phyloP scores from a whole-genome alignment of 441 rosid genomes.

The Adansonia gregorii region DNA sequence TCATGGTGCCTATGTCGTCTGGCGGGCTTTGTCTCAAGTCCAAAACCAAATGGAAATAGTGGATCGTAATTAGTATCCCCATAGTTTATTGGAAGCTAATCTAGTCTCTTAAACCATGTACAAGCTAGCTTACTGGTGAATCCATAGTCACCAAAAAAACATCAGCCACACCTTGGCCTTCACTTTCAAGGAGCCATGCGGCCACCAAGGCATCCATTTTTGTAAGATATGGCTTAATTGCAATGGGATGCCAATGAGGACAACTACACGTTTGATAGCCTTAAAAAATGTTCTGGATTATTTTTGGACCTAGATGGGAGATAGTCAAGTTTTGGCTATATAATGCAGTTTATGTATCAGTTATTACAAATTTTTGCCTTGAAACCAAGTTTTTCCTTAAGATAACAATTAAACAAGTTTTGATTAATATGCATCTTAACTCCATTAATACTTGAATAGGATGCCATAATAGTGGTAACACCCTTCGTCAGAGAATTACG shows the following conservation, averaged over 20 bases:
- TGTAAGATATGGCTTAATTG: too few relatives aligned
- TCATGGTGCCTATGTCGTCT: background rate
- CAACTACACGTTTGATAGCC: background rate
- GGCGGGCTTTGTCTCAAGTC: background rate
- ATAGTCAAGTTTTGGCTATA: background rate
- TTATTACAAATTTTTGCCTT: background rate
- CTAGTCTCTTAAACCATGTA: conserved; percentile 4
- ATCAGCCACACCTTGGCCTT: conserved; percentile 14
- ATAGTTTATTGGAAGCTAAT: conserved; percentile 9
- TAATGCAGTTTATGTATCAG: background rate
- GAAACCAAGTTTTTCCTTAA: conserved; percentile 3
- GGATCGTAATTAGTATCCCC: conserved; percentile 19
- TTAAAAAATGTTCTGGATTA: background rate
- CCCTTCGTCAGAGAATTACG: background rate
- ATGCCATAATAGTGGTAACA: background rate
- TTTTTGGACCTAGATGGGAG: background rate
- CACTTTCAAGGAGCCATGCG: conserved; percentile 10
- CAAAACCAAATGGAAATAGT: background rate
- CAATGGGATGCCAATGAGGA: conserved; percentile 7
- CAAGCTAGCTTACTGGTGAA: background rate
- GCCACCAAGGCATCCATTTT: conserved; percentile 1
- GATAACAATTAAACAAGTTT: background rate
- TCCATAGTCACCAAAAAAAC: conserved; percentile 10
- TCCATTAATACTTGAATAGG: conserved; percentile 9
- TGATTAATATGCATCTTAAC: background rate